Evolutionary conservation across 2,329 filamentous ascomycete species (phyloP).

Genomic region (Pyrenophora teres): DNA sequence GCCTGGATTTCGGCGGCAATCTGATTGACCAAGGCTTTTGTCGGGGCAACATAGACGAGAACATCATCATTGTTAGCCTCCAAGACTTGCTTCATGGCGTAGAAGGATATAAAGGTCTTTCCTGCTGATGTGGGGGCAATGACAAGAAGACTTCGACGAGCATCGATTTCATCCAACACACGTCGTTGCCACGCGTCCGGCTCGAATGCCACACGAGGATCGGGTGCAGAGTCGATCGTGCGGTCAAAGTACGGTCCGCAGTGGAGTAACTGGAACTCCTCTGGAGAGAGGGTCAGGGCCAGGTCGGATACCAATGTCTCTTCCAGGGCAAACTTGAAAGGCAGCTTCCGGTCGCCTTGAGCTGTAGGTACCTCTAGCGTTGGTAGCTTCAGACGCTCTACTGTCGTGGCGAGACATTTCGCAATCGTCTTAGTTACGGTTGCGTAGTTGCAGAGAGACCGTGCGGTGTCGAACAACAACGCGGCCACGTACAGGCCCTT

Average conservation of each 20-base stretch:
- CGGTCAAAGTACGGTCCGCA: conserved; percentile 76
- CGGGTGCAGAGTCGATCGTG: conserved; percentile 70
- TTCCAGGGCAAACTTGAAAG: conserved; percentile 48
- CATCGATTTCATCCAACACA: conserved; percentile 75
- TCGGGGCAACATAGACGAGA: conserved; percentile 79
- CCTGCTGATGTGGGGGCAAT: conserved; percentile 79
- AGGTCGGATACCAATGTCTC: conserved; percentile 28
- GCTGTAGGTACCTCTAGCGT: conserved; percentile 36
- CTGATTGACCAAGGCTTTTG: conserved; percentile 81
- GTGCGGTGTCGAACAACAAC: conserved; percentile 39
- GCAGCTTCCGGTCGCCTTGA: conserved; percentile 48
- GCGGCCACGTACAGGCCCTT: conserved; percentile 40
- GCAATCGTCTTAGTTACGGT: conserved; percentile 39
- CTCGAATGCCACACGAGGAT: conserved; percentile 71
- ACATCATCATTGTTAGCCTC: conserved; percentile 70
- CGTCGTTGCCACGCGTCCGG: conserved; percentile 78
- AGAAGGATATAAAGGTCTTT: conserved; percentile 84
- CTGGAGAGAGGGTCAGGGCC: conserved; percentile 49
- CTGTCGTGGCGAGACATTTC: conserved; percentile 41
- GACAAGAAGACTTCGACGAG: conserved; percentile 71
- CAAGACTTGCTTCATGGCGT: conserved; percentile 78
- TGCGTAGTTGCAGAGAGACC: conserved; percentile 33
- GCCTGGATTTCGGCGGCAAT: conserved; percentile 80
- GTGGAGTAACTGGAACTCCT: conserved; percentile 69
- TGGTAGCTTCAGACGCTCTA: conserved; percentile 49